Base-by-base conservation (phyloP, 108 stramenopile genomes). In the Licmophora abbreviata region DNA sequence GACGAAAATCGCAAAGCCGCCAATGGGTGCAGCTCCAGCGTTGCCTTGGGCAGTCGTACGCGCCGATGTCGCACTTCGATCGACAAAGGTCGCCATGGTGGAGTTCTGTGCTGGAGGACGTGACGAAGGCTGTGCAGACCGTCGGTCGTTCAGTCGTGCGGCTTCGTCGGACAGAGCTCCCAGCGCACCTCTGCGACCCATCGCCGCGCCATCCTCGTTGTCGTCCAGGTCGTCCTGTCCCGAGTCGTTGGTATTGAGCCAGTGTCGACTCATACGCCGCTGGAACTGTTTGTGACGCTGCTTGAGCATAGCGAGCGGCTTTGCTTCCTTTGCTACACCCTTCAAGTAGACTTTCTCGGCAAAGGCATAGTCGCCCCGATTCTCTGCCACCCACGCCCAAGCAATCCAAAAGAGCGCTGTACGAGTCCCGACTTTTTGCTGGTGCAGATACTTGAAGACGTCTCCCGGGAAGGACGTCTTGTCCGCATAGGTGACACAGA, bases 401-500 rank as follows among this genome's bases (percentile, higher is more conserved):
- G 75, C 73, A 11, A 70, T 66, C 81, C 81, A 82, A 52, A 91
- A 86, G 2, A 86, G 32, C 1, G 84, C 75, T 6, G 61, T 60
- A 12, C 58, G 33, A 1, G 45, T 34, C 9, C 88, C 88, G 18
- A 91, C 67, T 35, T 74, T 78, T 42, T 77, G 64, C 32, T 79
- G 69, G 56, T 83, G 73, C 43, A 91, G 56, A 28, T 74, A 75
- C 37, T 82, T 79, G 63, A 86, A 91, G 9, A 86, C 73, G 32
- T 79, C 75, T 1, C 40, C 37, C 1, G 84, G 82, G 11, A 58
- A 59, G 23, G 73, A 69, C 1, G 88, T 77, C 33, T 77, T 73
- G 51, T 84, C 88, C 7, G 88, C 88, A 54, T 91, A 91, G 32
- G 66, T 57, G 25, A 81, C 81, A 64, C 88, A 91, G 11, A 76